phyloP scores from a whole-genome alignment of 208 protist genomes.

The Crithidia sp. region DNA sequence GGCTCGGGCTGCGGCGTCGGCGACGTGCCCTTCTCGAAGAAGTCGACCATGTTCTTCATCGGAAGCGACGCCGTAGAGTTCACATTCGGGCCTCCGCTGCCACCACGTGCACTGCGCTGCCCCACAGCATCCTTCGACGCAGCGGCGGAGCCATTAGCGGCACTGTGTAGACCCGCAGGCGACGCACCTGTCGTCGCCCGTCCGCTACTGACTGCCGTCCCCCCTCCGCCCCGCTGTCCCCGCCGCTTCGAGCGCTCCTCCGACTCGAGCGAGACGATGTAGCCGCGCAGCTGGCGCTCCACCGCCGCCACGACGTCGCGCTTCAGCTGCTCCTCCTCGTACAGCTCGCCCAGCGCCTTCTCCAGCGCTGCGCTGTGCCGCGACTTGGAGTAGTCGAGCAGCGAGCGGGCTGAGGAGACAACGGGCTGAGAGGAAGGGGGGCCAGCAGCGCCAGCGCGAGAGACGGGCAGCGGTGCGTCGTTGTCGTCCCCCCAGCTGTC shows the following conservation, averaged over 20 bases:
- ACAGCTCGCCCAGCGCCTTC: constrained; percentile 23
- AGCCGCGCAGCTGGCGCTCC: constrained; percentile 48
- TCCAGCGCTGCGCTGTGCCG: constrained; percentile 5
- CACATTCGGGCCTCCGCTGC: background rate
- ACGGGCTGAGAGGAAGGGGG: background rate
- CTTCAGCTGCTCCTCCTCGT: constrained; percentile 50
- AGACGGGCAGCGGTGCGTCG: background rate
- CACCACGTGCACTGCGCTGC: background rate
- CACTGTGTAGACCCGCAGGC: background rate
- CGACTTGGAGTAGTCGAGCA: constrained; percentile 40
- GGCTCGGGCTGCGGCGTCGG: background rate
- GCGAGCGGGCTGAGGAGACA: constrained; percentile 27
- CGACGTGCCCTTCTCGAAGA: constrained; percentile 6
- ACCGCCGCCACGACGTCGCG: constrained; percentile 47
- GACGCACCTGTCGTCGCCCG: background rate
- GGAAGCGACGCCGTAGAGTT: background rate
- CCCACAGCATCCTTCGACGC: background rate
- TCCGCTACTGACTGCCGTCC: background rate
- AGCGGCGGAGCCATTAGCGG: too few species aligned
- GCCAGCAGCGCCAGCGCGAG: background rate
- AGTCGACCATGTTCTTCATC: constrained; percentile 11
- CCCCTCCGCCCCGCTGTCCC: background rate
- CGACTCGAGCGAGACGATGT: constrained; percentile 24
- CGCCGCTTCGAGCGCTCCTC: constrained; percentile 3
- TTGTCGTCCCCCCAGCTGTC: constrained; percentile 44